A percentile compares a stretch with the other conserved stretches of the same genome.
phyloP scores from a whole-genome alignment of 2,329 filamentous ascomycete genomes.

The Sphaerulina musiva region DNA sequence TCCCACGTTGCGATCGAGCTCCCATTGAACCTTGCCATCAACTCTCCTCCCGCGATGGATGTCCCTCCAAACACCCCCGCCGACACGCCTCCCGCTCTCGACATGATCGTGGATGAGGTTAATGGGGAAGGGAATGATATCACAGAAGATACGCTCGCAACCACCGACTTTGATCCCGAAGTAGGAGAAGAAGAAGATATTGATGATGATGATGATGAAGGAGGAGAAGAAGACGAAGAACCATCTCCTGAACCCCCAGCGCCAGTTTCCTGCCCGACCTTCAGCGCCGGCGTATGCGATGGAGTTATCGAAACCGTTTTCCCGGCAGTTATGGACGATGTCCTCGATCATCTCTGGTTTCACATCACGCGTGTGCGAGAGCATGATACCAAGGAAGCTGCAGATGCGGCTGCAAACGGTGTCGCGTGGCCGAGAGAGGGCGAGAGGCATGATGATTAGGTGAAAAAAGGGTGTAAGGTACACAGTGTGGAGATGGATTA shows the following conservation, averaged over 20 bases:
- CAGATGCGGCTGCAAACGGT: too few species aligned
- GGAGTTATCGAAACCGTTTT: constrained; percentile 17
- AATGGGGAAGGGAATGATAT: too few species aligned
- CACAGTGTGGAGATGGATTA: too few species aligned
- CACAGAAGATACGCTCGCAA: too few species aligned
- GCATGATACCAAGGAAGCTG: neutral
- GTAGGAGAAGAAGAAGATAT: neutral
- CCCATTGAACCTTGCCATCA: neutral
- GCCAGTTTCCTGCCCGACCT: constrained; percentile 14
- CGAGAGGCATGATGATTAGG: too few species aligned
- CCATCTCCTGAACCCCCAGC: neutral
- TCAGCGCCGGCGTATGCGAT: constrained; percentile 17
- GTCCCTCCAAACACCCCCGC: neutral
- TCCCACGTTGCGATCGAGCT: neutral
- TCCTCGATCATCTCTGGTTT: constrained; percentile 15
- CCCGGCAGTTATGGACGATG: constrained; percentile 16
- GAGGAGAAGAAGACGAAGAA: too few species aligned
- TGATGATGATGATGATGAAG: neutral
- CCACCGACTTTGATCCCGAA: too few species aligned
- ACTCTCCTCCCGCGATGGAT: neutral
- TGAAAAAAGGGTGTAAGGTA: too few species aligned
- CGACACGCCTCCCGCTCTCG: neutral
- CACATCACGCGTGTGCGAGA: constrained; percentile 3
- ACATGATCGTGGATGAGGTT: neutral
- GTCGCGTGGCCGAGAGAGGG: too few species aligned